Conservation (phyloP, 164 flowering plant genomes). For the Kalanchoe fedtschenkoi region DNA sequence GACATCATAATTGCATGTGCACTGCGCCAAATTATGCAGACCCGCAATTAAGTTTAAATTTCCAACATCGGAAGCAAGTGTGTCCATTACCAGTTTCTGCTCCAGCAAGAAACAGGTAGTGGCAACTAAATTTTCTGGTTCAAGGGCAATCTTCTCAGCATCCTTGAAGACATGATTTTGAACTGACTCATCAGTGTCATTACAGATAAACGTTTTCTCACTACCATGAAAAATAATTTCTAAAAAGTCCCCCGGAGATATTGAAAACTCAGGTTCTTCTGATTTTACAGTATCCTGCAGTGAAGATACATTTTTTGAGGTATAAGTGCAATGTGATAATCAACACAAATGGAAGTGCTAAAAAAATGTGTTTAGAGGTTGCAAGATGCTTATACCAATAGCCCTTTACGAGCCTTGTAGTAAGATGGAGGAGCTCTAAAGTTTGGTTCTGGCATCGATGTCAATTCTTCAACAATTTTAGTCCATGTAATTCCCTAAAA, state of each 20-base stretch:
- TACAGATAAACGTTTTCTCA: slow-evolving; percentile 74
- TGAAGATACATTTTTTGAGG: slow-evolving; percentile 1
- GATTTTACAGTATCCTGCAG: slow-evolving; percentile 68
- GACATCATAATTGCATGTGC: too few species aligned
- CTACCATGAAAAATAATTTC: slow-evolving; percentile 81
- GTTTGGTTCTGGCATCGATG: background rate
- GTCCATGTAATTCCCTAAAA: too few species aligned
- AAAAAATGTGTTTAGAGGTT: too few species aligned
- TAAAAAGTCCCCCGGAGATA: slow-evolving; percentile 58
- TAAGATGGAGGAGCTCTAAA: background rate
- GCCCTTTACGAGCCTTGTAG: background rate
- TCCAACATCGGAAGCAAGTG: background rate
- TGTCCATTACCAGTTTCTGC: slow-evolving; percentile 64
- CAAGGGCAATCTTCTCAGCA: slow-evolving; percentile 62
- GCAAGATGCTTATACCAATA: background rate
- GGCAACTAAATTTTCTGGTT: slow-evolving; percentile 78
- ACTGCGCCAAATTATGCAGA: too few species aligned
- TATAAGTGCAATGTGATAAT: background rate
- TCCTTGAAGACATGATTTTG: slow-evolving; percentile 75
- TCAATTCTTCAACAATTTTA: background rate
- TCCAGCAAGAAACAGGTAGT: slow-evolving; percentile 75
- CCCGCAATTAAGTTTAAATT: background rate
- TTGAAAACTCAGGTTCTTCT: slow-evolving; percentile 49
- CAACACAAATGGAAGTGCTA: background rate
- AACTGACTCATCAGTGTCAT: slow-evolving; percentile 59